Percentiles rank a stretch among this genome's conserved stretches.
These are phyloP conservation scores for Penicillium sp. DNA, from an alignment of 2,329 filamentous ascomycete genomes.

Conservation along the genomic window DNA sequence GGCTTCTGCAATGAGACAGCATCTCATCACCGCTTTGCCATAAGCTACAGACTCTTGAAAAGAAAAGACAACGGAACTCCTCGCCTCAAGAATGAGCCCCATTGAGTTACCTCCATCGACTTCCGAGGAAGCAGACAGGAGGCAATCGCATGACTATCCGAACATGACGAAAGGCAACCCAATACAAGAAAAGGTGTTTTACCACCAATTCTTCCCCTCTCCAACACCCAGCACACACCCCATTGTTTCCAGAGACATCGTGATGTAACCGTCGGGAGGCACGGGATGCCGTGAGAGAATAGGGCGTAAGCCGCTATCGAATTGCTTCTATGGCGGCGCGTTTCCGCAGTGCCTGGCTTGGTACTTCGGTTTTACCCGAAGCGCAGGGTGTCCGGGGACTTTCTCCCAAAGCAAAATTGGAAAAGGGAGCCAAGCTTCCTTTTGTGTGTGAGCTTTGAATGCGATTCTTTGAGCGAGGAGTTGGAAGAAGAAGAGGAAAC, in stretches of 20 bases:
- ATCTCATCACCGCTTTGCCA: slow-evolving; percentile 43
- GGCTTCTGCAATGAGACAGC: slow-evolving; percentile 45
- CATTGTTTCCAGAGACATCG: slow-evolving; percentile 30
- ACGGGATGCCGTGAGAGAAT: slow-evolving; percentile 35
- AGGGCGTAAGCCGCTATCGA: slow-evolving; percentile 70
- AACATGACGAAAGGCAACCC: slow-evolving; percentile 77
- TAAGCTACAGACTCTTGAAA: slow-evolving; percentile 45
- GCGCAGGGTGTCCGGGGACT: slow-evolving; percentile 91
- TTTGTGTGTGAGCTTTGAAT: slow-evolving; percentile 97
- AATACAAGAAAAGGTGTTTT: slow-evolving; percentile 28
- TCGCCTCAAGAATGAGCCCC: slow-evolving; percentile 99
- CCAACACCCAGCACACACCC: slow-evolving; percentile 26
- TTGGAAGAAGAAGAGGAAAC: slow-evolving; percentile 41
- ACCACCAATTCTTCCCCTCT: slow-evolving; percentile 25
- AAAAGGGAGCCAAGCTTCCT: slow-evolving; percentile 32
- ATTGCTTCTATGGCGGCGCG: slow-evolving; percentile 99
- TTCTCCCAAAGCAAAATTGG: slow-evolving; percentile 86
- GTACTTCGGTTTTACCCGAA: no score
- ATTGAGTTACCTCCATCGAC: slow-evolving; percentile 76
- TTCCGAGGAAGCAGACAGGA: slow-evolving; percentile 23
- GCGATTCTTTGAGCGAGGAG: slow-evolving; percentile 99
- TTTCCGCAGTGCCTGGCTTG: slow-evolving; percentile 67
- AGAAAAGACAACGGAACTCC: slow-evolving; percentile 53
- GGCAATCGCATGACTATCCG: slow-evolving; percentile 98
- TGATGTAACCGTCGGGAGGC: slow-evolving; percentile 42